phyloP scores from a whole-genome alignment of 1,284 basidiomycete species.

The Marasmius sp. region DNA sequence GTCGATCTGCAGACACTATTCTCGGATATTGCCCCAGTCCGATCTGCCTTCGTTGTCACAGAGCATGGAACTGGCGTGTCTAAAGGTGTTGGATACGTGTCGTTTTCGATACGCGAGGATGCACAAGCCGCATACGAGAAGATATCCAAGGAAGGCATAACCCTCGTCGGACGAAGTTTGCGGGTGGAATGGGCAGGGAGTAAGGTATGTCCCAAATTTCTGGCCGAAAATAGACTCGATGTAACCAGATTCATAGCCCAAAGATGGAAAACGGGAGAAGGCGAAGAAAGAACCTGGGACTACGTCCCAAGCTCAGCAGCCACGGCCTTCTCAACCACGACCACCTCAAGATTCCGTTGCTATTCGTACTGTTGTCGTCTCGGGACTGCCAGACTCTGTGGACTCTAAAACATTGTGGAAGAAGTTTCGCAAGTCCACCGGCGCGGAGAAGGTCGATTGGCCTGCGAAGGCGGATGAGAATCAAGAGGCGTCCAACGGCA shows the following conservation, averaged over 20 bases:
- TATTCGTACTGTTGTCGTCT: constrained; percentile 78
- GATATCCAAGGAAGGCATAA: constrained; percentile 54
- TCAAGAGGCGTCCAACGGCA: constrained; percentile 33
- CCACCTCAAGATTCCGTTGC: constrained; percentile 67
- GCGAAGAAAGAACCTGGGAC: constrained; percentile 35
- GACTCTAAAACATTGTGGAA: constrained; percentile 85
- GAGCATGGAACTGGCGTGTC: constrained; percentile 79
- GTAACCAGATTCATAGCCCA: constrained; percentile 27
- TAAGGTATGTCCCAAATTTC: constrained; percentile 51
- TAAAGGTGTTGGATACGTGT: constrained; percentile 98
- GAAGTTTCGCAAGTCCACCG: constrained; percentile 78
- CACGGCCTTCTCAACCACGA: constrained; percentile 28
- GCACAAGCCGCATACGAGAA: constrained; percentile 75
- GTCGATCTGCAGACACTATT: constrained; percentile 91
- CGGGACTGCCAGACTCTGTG: constrained; percentile 69
- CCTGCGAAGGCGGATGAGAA: constrained; percentile 51
- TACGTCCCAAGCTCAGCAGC: constrained; percentile 35
- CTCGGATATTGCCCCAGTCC: constrained; percentile 93
- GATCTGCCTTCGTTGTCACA: constrained; percentile 92
- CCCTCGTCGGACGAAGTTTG: constrained; percentile 65
- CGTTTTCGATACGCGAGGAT: constrained; percentile 89
- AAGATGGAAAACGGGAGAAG: constrained; percentile 36
- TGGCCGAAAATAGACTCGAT: constrained; percentile 1
- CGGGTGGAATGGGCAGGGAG: constrained; percentile 80
- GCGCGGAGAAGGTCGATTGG: constrained; percentile 73